These are phyloP conservation scores for Neocatenulostroma microsporum DNA, from an alignment of 2,329 filamentous ascomycete genomes.

Conservation along the genomic window DNA sequence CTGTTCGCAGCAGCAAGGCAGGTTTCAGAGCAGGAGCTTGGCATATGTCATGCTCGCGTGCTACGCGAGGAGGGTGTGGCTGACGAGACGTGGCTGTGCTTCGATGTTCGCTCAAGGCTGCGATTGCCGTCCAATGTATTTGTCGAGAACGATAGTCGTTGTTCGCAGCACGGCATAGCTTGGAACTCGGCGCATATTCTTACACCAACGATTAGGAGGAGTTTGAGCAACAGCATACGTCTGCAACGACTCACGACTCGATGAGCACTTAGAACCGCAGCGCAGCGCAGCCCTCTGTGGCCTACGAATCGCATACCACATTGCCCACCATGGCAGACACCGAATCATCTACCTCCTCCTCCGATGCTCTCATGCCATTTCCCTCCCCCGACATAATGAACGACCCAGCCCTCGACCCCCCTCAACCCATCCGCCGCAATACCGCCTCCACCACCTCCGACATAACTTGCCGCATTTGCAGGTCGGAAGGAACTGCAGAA, in stretches of 20 bases:
- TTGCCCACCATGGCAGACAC: conserved; percentile 1
- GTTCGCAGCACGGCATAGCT: too few species aligned
- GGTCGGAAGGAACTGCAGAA: conserved; percentile 71
- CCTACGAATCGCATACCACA: not conserved
- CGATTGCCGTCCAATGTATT: too few species aligned
- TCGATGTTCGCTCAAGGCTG: too few species aligned
- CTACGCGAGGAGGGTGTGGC: not conserved
- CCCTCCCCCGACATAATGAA: conserved; percentile 52
- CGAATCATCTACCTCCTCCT: not conserved
- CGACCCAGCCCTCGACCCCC: conserved; percentile 44
- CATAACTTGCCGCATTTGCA: conserved; percentile 85
- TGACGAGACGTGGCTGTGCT: too few species aligned
- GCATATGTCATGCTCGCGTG: too few species aligned
- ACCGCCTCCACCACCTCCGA: conserved; percentile 13
- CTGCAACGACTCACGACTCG: not conserved
- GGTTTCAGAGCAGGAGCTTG: too few species aligned
- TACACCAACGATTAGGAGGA: too few species aligned
- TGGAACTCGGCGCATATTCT: too few species aligned
- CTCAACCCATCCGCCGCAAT: conserved; percentile 15
- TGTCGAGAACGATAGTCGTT: too few species aligned
- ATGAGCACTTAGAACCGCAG: not conserved
- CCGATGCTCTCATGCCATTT: not conserved
- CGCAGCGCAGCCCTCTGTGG: not conserved
- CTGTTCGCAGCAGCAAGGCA: too few species aligned
- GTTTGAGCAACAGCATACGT: not conserved